phyloP scores from a whole-genome alignment of 2,329 filamentous ascomycete genomes.

The Pseudonectria buxi region DNA sequence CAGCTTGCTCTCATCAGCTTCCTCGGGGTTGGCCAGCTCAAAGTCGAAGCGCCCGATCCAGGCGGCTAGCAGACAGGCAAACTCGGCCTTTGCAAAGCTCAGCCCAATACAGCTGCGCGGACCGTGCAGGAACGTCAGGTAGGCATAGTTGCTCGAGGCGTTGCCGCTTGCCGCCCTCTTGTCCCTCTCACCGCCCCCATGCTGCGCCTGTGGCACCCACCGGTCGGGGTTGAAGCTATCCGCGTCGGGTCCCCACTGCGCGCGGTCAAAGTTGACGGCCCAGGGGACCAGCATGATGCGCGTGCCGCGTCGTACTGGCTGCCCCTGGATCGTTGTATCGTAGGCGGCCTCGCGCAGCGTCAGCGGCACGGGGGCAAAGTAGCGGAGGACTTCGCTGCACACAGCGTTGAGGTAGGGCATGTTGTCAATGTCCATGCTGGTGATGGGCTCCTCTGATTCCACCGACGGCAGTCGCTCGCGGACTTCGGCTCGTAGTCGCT shows the following conservation, averaged over 20 bases:
- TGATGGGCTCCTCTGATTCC: conserved; percentile 29
- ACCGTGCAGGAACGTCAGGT: conserved; percentile 79
- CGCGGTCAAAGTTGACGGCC: conserved; percentile 62
- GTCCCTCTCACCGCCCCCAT: conserved; percentile 27
- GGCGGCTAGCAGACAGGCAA: conserved; percentile 73
- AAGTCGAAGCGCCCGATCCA: conserved; percentile 71
- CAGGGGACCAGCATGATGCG: conserved; percentile 56
- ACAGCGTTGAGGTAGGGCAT: conserved; percentile 77
- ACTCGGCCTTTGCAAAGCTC: conserved; percentile 74
- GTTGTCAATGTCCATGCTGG: conserved; percentile 53
- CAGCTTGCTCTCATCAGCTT: conserved; percentile 60
- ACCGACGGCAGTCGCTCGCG: conserved; percentile 50
- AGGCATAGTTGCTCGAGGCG: conserved; percentile 67
- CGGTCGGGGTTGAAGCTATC: conserved; percentile 70
- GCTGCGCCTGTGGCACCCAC: conserved; percentile 50
- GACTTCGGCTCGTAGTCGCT: conserved; percentile 61
- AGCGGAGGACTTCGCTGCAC: conserved; percentile 68
- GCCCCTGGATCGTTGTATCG: conserved; percentile 59
- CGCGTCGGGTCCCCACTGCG: conserved; percentile 73
- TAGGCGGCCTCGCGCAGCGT: conserved; percentile 60
- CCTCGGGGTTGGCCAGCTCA: conserved; percentile 47
- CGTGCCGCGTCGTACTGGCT: conserved; percentile 64
- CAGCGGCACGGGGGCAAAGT: conserved; percentile 63
- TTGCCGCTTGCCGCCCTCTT: conserved; percentile 56
- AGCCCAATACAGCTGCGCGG: conserved; percentile 80